Percentiles rank a stretch among this genome's conserved stretches.
These are phyloP conservation scores for Closterium sp. DNA, from an alignment of 139 green algal genomes.

Conservation along the genomic window DNA sequence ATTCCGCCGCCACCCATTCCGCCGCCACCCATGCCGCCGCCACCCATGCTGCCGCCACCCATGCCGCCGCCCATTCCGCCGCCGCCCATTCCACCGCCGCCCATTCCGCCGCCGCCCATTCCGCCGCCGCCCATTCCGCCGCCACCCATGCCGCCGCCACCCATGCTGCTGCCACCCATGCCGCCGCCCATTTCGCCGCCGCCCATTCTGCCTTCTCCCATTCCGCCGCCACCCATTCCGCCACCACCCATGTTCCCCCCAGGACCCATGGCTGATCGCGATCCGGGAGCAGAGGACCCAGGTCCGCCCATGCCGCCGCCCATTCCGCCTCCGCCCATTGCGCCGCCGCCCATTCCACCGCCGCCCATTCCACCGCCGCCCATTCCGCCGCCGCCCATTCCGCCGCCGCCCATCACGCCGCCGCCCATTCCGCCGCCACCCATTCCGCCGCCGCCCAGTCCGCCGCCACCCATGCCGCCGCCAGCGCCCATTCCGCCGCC, in stretches of 20 bases:
- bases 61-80: background rate
- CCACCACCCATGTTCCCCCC: background rate
- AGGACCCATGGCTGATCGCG: background rate
- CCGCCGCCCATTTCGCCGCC: background rate
- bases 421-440: background rate
- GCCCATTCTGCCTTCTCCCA: background rate
- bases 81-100: background rate
- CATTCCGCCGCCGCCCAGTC: background rate
- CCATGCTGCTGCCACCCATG: background rate
- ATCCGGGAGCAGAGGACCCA: too few species aligned
- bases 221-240: background rate
- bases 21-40: background rate
- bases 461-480: background rate
- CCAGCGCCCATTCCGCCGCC: background rate
- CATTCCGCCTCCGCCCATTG: background rate
- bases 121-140: background rate
- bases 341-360: background rate
- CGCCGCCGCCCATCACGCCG: background rate
- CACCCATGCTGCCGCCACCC: background rate
- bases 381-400: background rate
- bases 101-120: background rate
- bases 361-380: background rate
- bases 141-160: background rate
- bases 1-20: background rate
- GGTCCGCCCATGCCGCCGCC: background rate